phyloP scores from a whole-genome alignment of 345 rosid species.

The Moringa oleifera region DNA sequence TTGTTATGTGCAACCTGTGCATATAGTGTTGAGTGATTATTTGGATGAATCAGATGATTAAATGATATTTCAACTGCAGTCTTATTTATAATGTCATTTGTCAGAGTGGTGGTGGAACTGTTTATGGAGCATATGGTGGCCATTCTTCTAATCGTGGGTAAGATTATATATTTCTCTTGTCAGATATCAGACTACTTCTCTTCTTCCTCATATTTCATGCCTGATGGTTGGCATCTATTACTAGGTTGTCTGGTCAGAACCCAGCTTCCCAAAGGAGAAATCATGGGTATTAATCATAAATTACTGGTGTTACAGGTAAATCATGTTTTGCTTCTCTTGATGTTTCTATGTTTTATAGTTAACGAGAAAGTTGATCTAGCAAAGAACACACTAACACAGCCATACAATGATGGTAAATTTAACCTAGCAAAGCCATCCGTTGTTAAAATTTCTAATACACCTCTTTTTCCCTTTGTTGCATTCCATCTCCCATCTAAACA shows the following conservation, averaged over 20 bases:
- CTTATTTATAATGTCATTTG: constrained; percentile 1
- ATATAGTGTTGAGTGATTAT: too few relatives aligned
- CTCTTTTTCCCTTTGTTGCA: constrained; percentile 64
- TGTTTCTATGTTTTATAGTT: constrained; percentile 5
- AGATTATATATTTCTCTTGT: background rate
- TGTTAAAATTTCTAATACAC: constrained; percentile 28
- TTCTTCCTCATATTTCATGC: background rate
- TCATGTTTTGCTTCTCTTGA: constrained; percentile 13
- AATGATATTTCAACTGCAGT: too few relatives aligned
- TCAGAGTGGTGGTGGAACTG: constrained; percentile 65
- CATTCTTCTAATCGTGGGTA: constrained; percentile 64
- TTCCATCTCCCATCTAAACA: constrained; percentile 74
- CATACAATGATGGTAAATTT: constrained; percentile 17
- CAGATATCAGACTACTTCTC: background rate
- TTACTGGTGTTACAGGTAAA: constrained; percentile 46
- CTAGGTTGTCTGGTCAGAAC: constrained; percentile 83
- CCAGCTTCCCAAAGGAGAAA: constrained; percentile 77
- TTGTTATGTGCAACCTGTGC: constrained; percentile 1
- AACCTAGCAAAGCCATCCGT: constrained; percentile 29
- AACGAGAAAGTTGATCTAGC: constrained; percentile 2
- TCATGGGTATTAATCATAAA: constrained; percentile 63
- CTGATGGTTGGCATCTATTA: constrained; percentile 39
- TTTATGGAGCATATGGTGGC: constrained; percentile 82
- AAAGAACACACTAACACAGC: too few relatives aligned
- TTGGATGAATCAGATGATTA: too few relatives aligned